Evolutionary conservation across 768 basidiomycete genomes (phyloP).

Genomic region (Ramaria rubella): DNA sequence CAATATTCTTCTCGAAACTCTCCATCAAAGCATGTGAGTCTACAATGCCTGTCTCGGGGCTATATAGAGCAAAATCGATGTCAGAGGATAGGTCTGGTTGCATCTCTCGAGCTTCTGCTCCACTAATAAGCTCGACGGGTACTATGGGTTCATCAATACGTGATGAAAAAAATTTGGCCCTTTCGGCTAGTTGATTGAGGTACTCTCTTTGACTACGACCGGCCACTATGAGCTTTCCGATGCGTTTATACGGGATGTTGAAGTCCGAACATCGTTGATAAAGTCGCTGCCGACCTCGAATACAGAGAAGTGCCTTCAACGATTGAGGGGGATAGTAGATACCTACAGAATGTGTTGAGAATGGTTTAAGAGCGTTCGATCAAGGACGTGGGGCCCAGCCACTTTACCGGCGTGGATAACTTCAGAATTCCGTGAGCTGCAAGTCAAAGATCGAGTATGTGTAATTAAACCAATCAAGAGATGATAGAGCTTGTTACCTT

Average conservation of each 20-base stretch:
- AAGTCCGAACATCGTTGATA: constrained; percentile 65
- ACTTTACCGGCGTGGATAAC: constrained; percentile 81
- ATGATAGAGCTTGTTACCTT: constrained; percentile 45
- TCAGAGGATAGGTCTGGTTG: constrained; percentile 77
- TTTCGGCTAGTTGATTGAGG: constrained; percentile 59
- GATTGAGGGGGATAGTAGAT: constrained; percentile 80
- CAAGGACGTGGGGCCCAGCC: background rate
- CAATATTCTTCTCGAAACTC: constrained; percentile 75
- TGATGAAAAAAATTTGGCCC: constrained; percentile 14
- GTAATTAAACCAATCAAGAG: constrained; percentile 1
- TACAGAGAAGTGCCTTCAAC: constrained; percentile 78
- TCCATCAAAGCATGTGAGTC: constrained; percentile 83
- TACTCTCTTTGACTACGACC: constrained; percentile 59
- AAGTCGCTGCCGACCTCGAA: constrained; percentile 78
- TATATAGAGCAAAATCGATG: constrained; percentile 71
- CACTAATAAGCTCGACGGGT: constrained; percentile 62
- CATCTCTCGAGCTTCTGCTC: constrained; percentile 58
- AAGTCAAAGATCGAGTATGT: background rate
- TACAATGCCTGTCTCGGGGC: constrained; percentile 84
- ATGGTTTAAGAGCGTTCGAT: constrained; percentile 9
- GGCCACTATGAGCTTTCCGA: constrained; percentile 89
- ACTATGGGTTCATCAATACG: constrained; percentile 33
- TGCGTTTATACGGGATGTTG: constrained; percentile 61
- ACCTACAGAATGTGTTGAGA: constrained; percentile 36
- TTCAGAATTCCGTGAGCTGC: constrained; percentile 87